A percentile compares a stretch with the other conserved stretches of the same genome.
phyloP scores from a whole-genome alignment of 2,329 filamentous ascomycete species.

The Fusarium armeniacum region DNA sequence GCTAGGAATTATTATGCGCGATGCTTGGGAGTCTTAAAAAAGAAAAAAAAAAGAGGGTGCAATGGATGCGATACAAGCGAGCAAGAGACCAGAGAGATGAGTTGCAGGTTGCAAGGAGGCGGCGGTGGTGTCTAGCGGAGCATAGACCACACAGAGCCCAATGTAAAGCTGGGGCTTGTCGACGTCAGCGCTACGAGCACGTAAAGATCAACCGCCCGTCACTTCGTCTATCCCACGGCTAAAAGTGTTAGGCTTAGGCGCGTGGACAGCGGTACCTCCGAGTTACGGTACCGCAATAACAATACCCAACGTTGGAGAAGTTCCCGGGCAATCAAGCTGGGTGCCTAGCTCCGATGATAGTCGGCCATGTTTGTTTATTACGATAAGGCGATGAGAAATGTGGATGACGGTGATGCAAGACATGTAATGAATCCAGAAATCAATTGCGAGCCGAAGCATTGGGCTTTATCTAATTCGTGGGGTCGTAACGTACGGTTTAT shows the following conservation, averaged over 20 bases:
- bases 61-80: slow-evolving; percentile 37
- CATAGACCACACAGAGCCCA: slow-evolving; percentile 45
- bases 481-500: slow-evolving; percentile 20
- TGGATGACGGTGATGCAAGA: slow-evolving; percentile 14
- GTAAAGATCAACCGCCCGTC: slow-evolving; percentile 25
- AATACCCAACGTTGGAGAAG: slow-evolving; percentile 5
- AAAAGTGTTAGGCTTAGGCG: slow-evolving; percentile 33
- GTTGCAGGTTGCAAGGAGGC: slow-evolving; percentile 48
- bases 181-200: slow-evolving; percentile 62
- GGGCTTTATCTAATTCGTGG: slow-evolving; percentile 26
- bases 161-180: slow-evolving; percentile 54
- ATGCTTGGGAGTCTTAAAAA: slow-evolving; percentile 24
- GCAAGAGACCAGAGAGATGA: slow-evolving; percentile 37
- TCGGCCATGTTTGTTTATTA: slow-evolving; percentile 25
- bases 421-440: slow-evolving; percentile 10
- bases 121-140: slow-evolving; percentile 53
- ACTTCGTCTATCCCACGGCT: slow-evolving; percentile 46
- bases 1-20: slow-evolving; percentile 26
- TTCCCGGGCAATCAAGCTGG: slow-evolving; percentile 19
- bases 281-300: slow-evolving; percentile 9
- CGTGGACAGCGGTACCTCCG: slow-evolving; percentile 23
- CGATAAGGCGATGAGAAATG: slow-evolving; percentile 8
- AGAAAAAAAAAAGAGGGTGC: slow-evolving; percentile 34
- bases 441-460: slow-evolving; percentile 25
- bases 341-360: slow-evolving; percentile 40